A percentile compares a stretch with the other conserved stretches of the same genome.
These are phyloP conservation scores for Crataegus laevigata DNA, from an alignment of 306 rosid species.

Conservation along the genomic window DNA sequence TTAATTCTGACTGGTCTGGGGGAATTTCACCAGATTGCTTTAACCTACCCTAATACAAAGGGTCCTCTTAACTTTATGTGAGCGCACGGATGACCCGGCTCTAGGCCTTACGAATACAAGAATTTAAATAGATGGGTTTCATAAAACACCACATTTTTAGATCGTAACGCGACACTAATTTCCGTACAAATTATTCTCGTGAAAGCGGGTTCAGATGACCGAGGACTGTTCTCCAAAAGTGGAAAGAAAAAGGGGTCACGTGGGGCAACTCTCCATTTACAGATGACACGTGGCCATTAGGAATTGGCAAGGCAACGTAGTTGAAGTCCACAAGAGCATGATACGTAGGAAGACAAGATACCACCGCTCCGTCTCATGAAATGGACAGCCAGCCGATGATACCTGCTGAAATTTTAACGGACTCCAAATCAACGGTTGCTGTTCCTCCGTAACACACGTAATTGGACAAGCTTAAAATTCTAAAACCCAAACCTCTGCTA, in stretches of 20 bases:
- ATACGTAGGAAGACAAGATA: neutral
- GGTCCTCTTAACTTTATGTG: too few relatives aligned
- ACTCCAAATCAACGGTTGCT: constrained; percentile 18
- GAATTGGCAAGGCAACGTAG: too few relatives aligned
- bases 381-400: constrained; percentile 26
- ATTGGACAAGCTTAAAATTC: neutral
- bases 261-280: neutral
- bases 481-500: neutral
- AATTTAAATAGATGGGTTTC: neutral
- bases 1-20: too few relatives aligned
- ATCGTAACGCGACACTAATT: too few relatives aligned
- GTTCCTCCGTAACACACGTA: neutral
- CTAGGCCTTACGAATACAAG: too few relatives aligned
- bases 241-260: neutral
- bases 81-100: too few relatives aligned
- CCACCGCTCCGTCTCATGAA: neutral
- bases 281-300: neutral
- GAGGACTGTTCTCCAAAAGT: neutral
- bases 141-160: too few relatives aligned
- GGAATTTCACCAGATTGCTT: too few relatives aligned
- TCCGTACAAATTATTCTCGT: too few relatives aligned
- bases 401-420: neutral
- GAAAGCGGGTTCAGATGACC: neutral
- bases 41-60: too few relatives aligned
- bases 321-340: neutral